phyloP scores from a whole-genome alignment of 192 early-diverging fungal genomes.

The Coemansia furcata region DNA sequence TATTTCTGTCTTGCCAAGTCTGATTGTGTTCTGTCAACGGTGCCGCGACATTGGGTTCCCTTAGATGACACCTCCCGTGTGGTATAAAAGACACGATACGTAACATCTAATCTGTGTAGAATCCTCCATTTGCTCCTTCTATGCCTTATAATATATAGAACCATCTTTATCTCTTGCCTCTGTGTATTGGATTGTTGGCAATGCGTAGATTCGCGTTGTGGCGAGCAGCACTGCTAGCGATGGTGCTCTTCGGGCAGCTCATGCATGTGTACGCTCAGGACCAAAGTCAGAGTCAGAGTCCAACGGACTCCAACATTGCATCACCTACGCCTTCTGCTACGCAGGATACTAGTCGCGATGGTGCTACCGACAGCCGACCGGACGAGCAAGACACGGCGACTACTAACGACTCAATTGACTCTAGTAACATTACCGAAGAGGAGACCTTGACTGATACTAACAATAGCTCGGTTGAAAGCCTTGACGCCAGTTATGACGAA shows the following conservation, averaged over 20 bases:
- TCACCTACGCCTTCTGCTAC: not conserved
- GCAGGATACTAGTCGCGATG: not conserved
- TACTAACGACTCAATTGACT: not conserved
- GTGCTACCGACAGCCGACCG: not conserved
- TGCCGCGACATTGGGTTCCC: not conserved
- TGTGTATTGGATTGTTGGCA: not conserved
- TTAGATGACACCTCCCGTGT: not conserved
- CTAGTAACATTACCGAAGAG: not conserved
- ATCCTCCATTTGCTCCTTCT: not conserved
- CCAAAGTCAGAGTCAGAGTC: not conserved
- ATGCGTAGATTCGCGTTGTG: not conserved
- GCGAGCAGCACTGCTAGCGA: not conserved
- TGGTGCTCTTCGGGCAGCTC: not conserved
- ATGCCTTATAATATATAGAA: not conserved
- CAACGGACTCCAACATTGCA: not conserved
- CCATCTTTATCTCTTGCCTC: not conserved
- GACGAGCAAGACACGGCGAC: not conserved
- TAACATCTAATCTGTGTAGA: not conserved
- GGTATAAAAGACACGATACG: not conserved
- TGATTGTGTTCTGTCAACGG: not conserved
- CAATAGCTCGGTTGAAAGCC: constrained; percentile 4
- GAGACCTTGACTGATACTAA: not conserved
- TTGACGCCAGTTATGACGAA: constrained; percentile 38
- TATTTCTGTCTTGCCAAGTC: not conserved
- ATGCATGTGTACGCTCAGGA: not conserved